Evolutionary conservation across 2,329 filamentous ascomycete genomes (phyloP), one percentile per base, ranked within the genome.

Genomic region (Exserohilum rostratum): DNA sequence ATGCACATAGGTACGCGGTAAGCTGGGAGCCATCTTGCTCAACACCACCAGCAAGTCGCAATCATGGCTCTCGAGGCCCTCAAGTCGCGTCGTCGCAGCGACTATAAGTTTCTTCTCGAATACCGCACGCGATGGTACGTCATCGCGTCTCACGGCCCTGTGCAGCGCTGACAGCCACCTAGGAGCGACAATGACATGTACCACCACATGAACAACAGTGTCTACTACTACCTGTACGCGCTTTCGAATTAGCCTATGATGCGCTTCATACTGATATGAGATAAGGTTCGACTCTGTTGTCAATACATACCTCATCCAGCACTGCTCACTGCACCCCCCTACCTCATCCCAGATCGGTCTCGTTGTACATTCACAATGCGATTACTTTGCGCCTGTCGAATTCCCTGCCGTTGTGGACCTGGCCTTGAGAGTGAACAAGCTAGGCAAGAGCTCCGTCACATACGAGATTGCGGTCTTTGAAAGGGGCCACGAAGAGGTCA

Each of bases 131-230:
- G 93, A 85, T 96, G 93, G 92, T 92, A 67, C n/a, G 58, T 27
- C n/a, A 20, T 20, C 25, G 33, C 10, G 18, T 20, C 10, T 44
- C 25, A 25, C 46, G 22, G 11, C 11, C n/a, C 17, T n/a, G 29
- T 22, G 40, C 20, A 17, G 34, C 33, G 31, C 60, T 68, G 25
- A 68, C 61, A 30, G n/a, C 20, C 37, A 22, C 11, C 38, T 30
- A 50, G 91, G 91, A 87, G 86, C 73, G 92, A 96, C 76, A 96
- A 96, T 72, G 92, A 96, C 78, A 95, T 96, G 90, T 96, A 95
- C 76, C 84, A 90, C 57, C 93, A 98, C 73, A 86, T 96, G 82
- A 96, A 96, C 78, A 96, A 96, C 72, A 90, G 87, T 35, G 83
- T 95, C 49, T 96, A 96, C 76, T 90, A 90, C 67, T 88, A 90